Conservation (phyloP, 148 eudicot species). For the Dianthus caryophyllus region DNA sequence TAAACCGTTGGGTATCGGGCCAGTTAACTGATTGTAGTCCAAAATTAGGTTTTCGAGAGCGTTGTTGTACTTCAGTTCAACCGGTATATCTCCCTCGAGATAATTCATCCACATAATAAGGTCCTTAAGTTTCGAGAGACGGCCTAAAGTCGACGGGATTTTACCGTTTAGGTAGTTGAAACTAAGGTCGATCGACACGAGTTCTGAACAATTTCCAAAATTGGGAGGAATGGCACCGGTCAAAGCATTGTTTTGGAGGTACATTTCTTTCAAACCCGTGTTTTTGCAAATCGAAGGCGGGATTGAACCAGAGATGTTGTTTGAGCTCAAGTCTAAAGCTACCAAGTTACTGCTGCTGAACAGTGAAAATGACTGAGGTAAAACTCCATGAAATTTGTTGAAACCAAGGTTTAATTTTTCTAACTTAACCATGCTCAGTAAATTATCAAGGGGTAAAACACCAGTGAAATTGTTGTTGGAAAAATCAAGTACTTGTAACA, state of each 20-base stretch:
- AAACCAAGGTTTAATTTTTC: conserved; percentile 36
- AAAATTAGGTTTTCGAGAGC: conserved; percentile 72
- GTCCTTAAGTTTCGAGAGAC: conserved; percentile 53
- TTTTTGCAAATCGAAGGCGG: conserved; percentile 33
- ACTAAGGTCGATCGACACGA: conserved; percentile 73
- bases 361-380: conserved; percentile 47
- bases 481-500: conserved; percentile 45
- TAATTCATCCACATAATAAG: conserved; percentile 84
- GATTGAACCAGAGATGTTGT: conserved; percentile 42
- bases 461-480: conserved; percentile 76
- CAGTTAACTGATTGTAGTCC: conserved; percentile 71
- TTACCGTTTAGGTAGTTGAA: conserved; percentile 58
- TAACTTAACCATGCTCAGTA: conserved; percentile 48
- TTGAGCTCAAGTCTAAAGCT: conserved; percentile 68
- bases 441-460: conserved; percentile 56
- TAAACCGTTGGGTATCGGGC: conserved; percentile 59
- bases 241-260: conserved; percentile 54
- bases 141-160: conserved; percentile 62
- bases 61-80: conserved; percentile 51
- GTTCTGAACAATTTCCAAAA: conserved; percentile 59
- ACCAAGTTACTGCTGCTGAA: conserved; percentile 40
- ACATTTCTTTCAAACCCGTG: conserved; percentile 41
- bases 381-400: conserved; percentile 52
- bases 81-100: conserved; percentile 73
- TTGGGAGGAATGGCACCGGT: conserved; percentile 50